Conservation (phyloP, 345 rosid genomes). For the Garcia nutans region DNA sequence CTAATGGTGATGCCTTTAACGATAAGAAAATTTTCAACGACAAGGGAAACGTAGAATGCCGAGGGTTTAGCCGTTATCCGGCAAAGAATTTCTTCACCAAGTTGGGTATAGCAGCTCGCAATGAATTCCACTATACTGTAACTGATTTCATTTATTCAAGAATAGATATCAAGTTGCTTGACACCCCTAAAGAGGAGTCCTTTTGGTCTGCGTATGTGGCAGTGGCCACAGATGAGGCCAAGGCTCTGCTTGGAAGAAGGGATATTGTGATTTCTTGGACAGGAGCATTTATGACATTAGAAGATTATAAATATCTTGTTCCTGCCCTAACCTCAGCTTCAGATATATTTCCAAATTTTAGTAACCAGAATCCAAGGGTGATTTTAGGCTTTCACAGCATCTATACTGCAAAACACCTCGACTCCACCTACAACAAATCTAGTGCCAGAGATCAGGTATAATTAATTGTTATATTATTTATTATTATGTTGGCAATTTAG, state of each 20-base stretch:
- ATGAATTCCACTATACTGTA: slow-evolving; percentile 41
- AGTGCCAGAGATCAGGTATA: slow-evolving; percentile 49
- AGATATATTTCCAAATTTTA: slow-evolving; percentile 16
- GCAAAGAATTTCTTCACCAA: slow-evolving; percentile 37
- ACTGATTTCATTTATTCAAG: slow-evolving; percentile 42
- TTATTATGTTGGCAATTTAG: too few relatives aligned
- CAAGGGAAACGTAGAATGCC: slow-evolving; percentile 21
- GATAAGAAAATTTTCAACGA: slow-evolving; percentile 27
- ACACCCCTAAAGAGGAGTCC: slow-evolving; percentile 18
- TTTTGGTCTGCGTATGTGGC: slow-evolving; percentile 48
- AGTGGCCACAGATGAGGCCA: slow-evolving; percentile 52
- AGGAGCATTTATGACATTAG: slow-evolving; percentile 29
- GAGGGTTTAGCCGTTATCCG: slow-evolving; percentile 34
- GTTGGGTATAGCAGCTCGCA: slow-evolving; percentile 32
- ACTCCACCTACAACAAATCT: slow-evolving; percentile 31
- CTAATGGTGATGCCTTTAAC: slow-evolving; percentile 37
- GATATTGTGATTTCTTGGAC: slow-evolving; percentile 54
- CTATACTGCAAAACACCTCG: slow-evolving; percentile 30
- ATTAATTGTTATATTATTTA: not conserved
- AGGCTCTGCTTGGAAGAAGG: slow-evolving; percentile 42
- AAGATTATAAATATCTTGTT: slow-evolving; percentile 23
- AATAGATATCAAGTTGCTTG: not conserved
- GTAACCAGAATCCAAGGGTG: not conserved
- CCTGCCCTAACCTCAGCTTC: not conserved
- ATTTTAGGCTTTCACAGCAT: slow-evolving; percentile 40